These are phyloP conservation scores for Beauveria bassiana DNA, from an alignment of 2,329 filamentous ascomycete genomes.

Conservation along the genomic window DNA sequence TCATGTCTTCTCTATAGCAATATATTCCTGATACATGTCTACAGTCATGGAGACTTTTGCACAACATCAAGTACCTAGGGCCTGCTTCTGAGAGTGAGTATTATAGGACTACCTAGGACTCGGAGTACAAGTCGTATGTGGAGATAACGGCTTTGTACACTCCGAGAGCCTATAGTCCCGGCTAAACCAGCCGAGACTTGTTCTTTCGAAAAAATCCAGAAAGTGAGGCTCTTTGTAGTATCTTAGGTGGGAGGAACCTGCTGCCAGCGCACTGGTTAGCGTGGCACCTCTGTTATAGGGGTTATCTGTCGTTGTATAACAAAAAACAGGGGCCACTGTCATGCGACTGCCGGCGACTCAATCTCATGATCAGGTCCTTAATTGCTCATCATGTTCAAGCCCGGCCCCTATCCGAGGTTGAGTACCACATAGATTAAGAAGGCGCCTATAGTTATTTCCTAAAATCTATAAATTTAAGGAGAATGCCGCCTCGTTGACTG, in stretches of 20 bases:
- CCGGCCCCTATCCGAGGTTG: neutral
- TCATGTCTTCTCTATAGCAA: neutral
- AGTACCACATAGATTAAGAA: neutral
- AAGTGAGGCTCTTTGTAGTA: too few species aligned
- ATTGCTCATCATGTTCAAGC: neutral
- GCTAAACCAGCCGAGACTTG: neutral
- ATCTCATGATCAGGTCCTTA: neutral
- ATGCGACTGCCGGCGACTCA: neutral
- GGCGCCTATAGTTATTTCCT: neutral
- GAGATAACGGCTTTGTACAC: neutral
- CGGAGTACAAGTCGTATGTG: neutral
- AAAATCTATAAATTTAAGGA: neutral
- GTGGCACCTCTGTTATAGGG: neutral
- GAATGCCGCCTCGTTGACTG: neutral
- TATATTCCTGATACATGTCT: neutral
- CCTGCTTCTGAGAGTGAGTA: neutral
- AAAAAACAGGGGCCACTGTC: neutral
- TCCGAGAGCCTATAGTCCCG: neutral
- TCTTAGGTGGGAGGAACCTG: neutral
- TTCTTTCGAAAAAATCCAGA: too few species aligned
- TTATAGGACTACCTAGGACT: neutral
- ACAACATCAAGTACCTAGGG: neutral
- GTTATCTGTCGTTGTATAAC: too few species aligned
- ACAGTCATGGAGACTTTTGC: neutral
- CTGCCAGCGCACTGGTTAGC: neutral